Evolutionary conservation across 106 monocot genomes (phyloP).

Genomic region (Agapanthus africanus): DNA sequence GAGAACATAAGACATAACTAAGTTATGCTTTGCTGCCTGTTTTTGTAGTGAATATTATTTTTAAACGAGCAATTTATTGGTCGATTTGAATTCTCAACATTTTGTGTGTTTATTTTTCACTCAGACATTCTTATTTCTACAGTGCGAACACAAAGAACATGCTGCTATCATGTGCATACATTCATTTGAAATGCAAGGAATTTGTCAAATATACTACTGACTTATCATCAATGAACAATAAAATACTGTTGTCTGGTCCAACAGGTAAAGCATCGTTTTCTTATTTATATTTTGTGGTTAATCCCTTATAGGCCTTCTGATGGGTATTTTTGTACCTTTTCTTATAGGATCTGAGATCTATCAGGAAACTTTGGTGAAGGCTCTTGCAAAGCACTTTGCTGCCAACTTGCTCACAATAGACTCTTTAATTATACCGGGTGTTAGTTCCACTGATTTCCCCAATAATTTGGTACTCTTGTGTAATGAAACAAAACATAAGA

Average conservation of each 20-base stretch:
- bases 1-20: no score
- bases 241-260: constrained; percentile 84
- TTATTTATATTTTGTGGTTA: constrained; percentile 4
- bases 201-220: constrained; percentile 61
- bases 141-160: constrained; percentile 84
- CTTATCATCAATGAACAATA: constrained; percentile 63
- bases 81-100: constrained; percentile 1
- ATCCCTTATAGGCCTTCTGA: not conserved
- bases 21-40: no score
- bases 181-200: constrained; percentile 85
- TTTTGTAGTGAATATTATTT: not conserved
- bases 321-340: constrained; percentile 1
- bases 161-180: constrained; percentile 68
- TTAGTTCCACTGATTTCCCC: constrained; percentile 29
- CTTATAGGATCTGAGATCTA: constrained; percentile 92
- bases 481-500: not conserved
- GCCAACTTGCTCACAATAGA: constrained; percentile 80
- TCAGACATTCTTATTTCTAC: constrained; percentile 11
- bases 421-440: constrained; percentile 57
- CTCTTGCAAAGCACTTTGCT: constrained; percentile 65
- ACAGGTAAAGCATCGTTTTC: constrained; percentile 33
- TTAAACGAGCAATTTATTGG: not conserved
- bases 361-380: constrained; percentile 78
- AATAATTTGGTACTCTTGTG: not conserved
- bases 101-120: constrained; percentile 5